Percentiles rank a stretch among this genome's conserved stretches.
phyloP scores from a whole-genome alignment of 2,329 filamentous ascomycete genomes.

The Colletotrichum somersetense region DNA sequence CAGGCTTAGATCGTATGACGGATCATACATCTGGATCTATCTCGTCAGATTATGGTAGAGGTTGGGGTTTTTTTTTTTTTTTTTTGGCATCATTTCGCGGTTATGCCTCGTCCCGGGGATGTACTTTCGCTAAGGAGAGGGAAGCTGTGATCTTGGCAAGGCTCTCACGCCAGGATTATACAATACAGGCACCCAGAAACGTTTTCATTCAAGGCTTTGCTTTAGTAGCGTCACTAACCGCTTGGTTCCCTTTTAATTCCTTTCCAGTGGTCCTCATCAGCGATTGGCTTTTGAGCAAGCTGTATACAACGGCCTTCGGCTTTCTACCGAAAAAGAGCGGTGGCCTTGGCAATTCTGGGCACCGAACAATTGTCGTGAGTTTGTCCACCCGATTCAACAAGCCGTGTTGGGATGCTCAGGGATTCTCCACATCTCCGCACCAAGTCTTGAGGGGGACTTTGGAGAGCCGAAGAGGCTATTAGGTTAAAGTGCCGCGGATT shows the following conservation, averaged over 20 bases:
- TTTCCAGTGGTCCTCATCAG: not conserved
- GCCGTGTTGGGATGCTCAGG: slow-evolving; percentile 11
- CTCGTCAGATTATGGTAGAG: not conserved
- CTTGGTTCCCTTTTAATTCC: no score
- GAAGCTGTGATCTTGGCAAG: not conserved
- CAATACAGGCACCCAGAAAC: not conserved
- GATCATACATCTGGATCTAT: not conserved
- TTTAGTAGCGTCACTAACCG: not conserved
- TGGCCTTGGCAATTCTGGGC: not conserved
- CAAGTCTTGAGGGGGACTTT: slow-evolving; percentile 26
- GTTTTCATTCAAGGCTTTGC: not conserved
- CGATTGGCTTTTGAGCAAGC: no score
- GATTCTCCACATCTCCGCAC: slow-evolving; percentile 37
- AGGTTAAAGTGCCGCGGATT: slow-evolving; percentile 35
- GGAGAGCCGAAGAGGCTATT: slow-evolving; percentile 39
- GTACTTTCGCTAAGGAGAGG: not conserved
- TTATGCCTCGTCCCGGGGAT: not conserved
- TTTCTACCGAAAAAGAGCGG: not conserved
- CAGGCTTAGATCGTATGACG: not conserved
- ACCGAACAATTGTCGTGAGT: not conserved
- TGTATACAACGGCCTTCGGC: not conserved
- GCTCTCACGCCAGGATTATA: not conserved
- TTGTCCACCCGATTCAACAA: not conserved
- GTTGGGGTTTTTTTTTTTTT: no score
- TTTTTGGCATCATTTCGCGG: not conserved